Percentiles rank a stretch among this genome's conserved stretches.
These are phyloP conservation scores for Xylariomycetidae sp. DNA, from an alignment of 2,329 filamentous ascomycete genomes.

Conservation along the genomic window DNA sequence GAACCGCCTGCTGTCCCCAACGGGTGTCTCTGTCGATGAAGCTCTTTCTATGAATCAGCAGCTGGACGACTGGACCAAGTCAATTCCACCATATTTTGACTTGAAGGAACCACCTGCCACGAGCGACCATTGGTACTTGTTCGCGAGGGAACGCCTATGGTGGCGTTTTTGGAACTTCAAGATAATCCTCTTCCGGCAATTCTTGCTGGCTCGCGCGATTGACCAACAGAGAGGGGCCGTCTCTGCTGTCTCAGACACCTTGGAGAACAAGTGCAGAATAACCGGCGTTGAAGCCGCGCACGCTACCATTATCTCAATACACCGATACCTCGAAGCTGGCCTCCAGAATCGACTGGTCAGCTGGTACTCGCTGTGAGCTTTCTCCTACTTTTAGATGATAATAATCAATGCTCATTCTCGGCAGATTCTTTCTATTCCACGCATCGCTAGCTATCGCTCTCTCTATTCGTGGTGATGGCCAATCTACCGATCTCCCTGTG, in stretches of 20 bases:
- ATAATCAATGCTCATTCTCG: conserved; percentile 1
- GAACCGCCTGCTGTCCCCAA: conserved; percentile 22
- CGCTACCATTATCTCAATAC: conserved; percentile 22
- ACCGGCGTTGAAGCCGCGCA: conserved; percentile 22
- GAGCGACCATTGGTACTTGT: conserved; percentile 18
- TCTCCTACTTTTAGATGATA: neutral
- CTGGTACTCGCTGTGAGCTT: conserved; percentile 28
- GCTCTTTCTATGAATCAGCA: conserved; percentile 19
- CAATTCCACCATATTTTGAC: conserved; percentile 22
- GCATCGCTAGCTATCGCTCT: conserved; percentile 25
- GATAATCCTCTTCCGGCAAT: conserved; percentile 26
- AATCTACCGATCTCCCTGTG: conserved; percentile 17
- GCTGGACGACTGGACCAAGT: conserved; percentile 22
- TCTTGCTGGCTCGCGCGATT: conserved; percentile 22
- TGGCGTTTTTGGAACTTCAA: conserved; percentile 30
- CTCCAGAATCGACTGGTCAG: conserved; percentile 20
- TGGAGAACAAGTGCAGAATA: conserved; percentile 18
- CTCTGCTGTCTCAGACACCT: conserved; percentile 5
- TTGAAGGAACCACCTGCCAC: conserved; percentile 9
- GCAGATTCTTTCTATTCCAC: conserved; percentile 28
- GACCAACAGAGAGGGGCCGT: conserved; percentile 10
- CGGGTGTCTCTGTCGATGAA: conserved; percentile 20
- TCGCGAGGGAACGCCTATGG: conserved; percentile 24
- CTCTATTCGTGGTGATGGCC: conserved; percentile 21
- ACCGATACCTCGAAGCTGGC: conserved; percentile 15